A percentile compares a stretch with the other conserved stretches of the same genome.
phyloP scores from a whole-genome alignment of 2,329 filamentous ascomycete species.

The Penicillium janthinellum region DNA sequence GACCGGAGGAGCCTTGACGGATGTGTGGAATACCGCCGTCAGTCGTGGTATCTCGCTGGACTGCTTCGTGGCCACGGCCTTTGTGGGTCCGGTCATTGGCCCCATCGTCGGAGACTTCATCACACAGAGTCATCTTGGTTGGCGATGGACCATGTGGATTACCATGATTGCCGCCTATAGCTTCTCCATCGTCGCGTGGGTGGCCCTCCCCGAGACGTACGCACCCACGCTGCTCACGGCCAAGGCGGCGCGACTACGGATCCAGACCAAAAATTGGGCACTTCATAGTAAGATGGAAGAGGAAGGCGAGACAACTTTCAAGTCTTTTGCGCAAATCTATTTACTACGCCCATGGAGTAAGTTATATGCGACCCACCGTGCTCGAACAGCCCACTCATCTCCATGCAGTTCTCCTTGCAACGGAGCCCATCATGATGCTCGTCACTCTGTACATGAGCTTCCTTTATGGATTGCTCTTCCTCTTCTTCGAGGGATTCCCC shows the following conservation, averaged over 20 bases:
- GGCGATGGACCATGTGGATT: not conserved
- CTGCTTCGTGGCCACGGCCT: not conserved
- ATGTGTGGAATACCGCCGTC: not conserved
- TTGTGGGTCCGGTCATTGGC: not conserved
- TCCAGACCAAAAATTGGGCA: not conserved
- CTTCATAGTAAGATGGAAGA: not conserved
- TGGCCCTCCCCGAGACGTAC: not conserved
- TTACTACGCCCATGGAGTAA: not conserved
- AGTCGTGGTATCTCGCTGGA: not conserved
- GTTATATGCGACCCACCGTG: not conserved
- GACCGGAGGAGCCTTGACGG: not conserved
- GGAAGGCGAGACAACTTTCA: not conserved
- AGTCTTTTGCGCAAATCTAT: not conserved
- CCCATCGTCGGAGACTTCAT: not conserved
- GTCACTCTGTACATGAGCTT: conserved; percentile 46
- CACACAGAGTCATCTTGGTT: not conserved
- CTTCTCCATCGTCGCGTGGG: not conserved
- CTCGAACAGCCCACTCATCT: not conserved
- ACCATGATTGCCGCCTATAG: not conserved
- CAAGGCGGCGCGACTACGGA: not conserved
- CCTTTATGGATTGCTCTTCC: conserved; percentile 36
- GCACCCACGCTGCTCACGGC: not conserved
- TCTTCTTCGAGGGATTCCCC: conserved; percentile 40
- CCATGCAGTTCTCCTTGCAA: not conserved
- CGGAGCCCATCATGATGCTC: conserved; percentile 50